Conservation (phyloP, 768 basidiomycete genomes). For the Rhodocollybia butyracea region DNA sequence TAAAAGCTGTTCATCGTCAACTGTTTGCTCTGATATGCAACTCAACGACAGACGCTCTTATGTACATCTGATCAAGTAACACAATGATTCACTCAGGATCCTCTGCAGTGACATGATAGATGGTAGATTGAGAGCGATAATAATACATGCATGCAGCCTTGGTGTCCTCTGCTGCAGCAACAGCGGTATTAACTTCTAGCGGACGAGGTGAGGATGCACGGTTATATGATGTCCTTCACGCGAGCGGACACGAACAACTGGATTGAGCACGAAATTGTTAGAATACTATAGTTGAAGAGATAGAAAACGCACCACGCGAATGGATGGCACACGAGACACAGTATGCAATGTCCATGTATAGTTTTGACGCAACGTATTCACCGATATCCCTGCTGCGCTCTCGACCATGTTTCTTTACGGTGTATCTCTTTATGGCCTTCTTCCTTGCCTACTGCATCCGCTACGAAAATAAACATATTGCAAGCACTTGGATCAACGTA, state of each 20-base stretch:
- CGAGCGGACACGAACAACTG: slow-evolving; percentile 98
- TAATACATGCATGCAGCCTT: slow-evolving; percentile 45
- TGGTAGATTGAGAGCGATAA: slow-evolving; percentile 2
- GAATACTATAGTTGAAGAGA: background rate
- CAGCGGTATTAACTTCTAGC: slow-evolving; percentile 98
- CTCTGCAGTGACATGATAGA: slow-evolving; percentile 1
- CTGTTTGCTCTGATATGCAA: too few relatives aligned
- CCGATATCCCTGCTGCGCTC: slow-evolving; percentile 97
- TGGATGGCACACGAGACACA: slow-evolving; percentile 99
- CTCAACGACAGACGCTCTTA: too few relatives aligned
- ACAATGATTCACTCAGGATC: too few relatives aligned
- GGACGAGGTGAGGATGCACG: slow-evolving; percentile 93
- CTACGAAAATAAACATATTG: too few relatives aligned
- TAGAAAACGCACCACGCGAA: slow-evolving; percentile 75
- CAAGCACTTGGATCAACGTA: slow-evolving; percentile 99
- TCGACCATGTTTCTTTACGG: slow-evolving; percentile 99
- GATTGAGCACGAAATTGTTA: background rate
- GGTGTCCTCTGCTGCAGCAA: slow-evolving; percentile 88
- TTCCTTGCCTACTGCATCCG: too few relatives aligned
- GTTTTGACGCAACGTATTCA: slow-evolving; percentile 94
- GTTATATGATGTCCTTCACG: slow-evolving; percentile 93
- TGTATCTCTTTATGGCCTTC: slow-evolving; percentile 99
- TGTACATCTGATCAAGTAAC: too few relatives aligned
- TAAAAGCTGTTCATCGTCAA: too few relatives aligned
- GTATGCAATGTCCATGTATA: slow-evolving; percentile 98